Evolutionary conservation across 1,284 basidiomycete species (phyloP), one percentile per base, ranked within the genome.

Genomic region (Ceratobasidium sp.): DNA sequence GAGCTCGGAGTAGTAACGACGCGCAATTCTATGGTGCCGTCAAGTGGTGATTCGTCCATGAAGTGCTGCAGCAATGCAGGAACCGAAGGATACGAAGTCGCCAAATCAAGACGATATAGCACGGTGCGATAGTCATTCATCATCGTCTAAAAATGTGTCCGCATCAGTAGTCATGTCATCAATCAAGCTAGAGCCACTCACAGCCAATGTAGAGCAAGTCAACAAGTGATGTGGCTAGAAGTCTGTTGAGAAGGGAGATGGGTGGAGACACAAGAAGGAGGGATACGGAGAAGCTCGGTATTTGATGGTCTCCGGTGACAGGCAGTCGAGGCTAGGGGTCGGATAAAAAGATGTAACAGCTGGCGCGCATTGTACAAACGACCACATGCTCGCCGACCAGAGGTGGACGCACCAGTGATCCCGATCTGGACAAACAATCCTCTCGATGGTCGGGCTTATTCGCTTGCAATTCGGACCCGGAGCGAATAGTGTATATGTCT

Each of bases 91-190:
- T 71, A 59, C 41, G 66, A 71, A 41, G 66, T 71, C 22, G 66
- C 66, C 24, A 71, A 44, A 44, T 71, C 66, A 1, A 71, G 31
- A 22, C 66, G 66, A 31, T 71, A 71, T 33, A 71, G 54, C 4
- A 71, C 22, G n/a, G 66, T 59, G 41, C 66, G 66, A n/a, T 71
- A 71, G 66, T 71, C 66, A 54, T 59, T 71, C 66, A 59, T 71
- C 66, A 71, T 71, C 44, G 41, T 59, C 66, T 71, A 27, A 54
- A 24, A n/a, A 41, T 57, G 36, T 22, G 36, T 36, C 22, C 9
- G 65, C 19, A 31, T 54, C 53, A 59, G 27, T 50, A 17, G 14
- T 14, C 17, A 27, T 19, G 11, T 31, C 47, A n/a, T 50, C 29
- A 11, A 41, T 41, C 36, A 41, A n/a, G 36, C 36, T 41, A 11